Conservation (phyloP, 2,329 filamentous ascomycete genomes). For the Penicillium decumbens region DNA sequence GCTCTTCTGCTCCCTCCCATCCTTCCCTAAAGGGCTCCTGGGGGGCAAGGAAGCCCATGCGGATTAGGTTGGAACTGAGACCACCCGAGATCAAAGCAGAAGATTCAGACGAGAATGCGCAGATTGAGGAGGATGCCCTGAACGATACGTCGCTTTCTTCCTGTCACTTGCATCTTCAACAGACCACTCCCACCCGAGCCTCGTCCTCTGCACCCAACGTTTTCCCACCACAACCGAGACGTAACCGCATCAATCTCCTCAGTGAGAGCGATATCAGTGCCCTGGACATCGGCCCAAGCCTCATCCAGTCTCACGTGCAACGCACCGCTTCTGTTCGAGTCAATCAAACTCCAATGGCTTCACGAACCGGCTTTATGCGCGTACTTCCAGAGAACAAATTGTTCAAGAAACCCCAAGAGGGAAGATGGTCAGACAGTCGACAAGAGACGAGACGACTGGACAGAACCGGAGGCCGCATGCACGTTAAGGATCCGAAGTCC, state of each 20-base stretch:
- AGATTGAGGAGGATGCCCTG: neutral
- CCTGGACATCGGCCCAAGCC: conserved; percentile 24
- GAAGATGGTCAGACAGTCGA: neutral
- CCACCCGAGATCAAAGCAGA: neutral
- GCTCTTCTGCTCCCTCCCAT: neutral
- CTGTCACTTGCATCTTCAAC: neutral
- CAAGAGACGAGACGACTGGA: neutral
- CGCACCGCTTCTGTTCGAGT: neutral
- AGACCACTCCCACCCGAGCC: neutral
- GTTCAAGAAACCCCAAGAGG: neutral
- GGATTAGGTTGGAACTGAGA: neutral
- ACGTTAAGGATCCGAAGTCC: neutral
- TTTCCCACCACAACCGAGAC: neutral
- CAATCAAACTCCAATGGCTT: neutral
- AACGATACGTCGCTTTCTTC: neutral
- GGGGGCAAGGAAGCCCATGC: neutral
- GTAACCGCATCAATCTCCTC: neutral
- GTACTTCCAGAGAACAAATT: neutral
- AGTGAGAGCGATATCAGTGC: conserved; percentile 27
- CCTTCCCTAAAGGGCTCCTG: neutral
- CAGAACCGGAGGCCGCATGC: neutral
- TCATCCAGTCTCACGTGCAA: neutral
- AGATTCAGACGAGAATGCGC: neutral
- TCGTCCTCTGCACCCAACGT: neutral
- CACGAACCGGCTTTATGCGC: neutral